Conservation (phyloP, 139 green algal genomes). For the Coelastrella sp. region DNA sequence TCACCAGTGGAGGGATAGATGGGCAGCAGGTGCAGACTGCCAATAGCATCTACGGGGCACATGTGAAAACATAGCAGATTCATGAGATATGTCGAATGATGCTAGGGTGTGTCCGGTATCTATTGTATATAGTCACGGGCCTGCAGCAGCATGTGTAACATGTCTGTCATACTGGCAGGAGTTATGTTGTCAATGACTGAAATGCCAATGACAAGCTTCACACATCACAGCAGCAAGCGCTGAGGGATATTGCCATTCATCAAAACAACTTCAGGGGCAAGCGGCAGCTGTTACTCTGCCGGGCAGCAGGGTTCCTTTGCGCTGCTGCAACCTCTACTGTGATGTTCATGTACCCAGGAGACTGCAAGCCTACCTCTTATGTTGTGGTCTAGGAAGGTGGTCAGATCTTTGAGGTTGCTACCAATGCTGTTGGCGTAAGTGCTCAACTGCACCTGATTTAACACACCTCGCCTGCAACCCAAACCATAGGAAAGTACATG, state of each 20-base stretch:
- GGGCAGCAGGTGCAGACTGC: slow-evolving; percentile 61
- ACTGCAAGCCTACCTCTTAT: background rate
- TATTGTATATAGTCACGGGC: background rate
- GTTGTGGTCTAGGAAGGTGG: slow-evolving; percentile 35
- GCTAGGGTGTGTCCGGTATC: background rate
- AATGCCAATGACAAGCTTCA: no score
- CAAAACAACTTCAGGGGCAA: no score
- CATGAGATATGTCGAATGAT: background rate
- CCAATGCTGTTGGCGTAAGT: slow-evolving; percentile 55
- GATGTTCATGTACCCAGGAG: background rate
- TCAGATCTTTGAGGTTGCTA: slow-evolving; percentile 46
- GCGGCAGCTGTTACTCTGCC: no score
- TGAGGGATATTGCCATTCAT: no score
- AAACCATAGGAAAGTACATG: background rate
- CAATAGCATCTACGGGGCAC: slow-evolving; percentile 46
- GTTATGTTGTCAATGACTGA: no score
- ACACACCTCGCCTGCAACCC: slow-evolving; percentile 33
- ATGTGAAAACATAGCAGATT: background rate
- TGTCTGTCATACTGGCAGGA: no score
- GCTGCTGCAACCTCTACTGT: background rate
- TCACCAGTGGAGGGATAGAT: slow-evolving; percentile 64
- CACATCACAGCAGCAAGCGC: no score
- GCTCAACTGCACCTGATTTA: slow-evolving; percentile 53
- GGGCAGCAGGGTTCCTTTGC: no score
- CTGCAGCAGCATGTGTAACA: no score